phyloP scores from a whole-genome alignment of 768 basidiomycete genomes.

The Terana coerulea region DNA sequence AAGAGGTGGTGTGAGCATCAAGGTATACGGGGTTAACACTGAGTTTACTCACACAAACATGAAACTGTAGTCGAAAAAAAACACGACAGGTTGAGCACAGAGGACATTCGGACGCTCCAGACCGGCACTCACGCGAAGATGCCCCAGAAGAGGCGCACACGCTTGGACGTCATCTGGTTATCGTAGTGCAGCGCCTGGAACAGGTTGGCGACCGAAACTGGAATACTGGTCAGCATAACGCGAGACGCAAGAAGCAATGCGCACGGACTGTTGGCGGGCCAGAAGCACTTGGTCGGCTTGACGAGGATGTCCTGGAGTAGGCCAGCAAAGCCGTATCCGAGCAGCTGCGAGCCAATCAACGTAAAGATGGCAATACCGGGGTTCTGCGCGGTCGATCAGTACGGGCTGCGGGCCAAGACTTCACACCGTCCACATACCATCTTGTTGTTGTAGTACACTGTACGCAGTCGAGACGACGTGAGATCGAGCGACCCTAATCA shows the following conservation, averaged over 20 bases:
- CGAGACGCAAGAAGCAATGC: too few species aligned
- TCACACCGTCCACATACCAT: slow-evolving; percentile 16
- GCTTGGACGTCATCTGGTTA: slow-evolving; percentile 33
- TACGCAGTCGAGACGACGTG: not conserved
- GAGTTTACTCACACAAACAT: slow-evolving; percentile 6
- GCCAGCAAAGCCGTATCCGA: slow-evolving; percentile 34
- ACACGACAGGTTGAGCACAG: slow-evolving; percentile 6
- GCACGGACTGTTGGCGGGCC: slow-evolving; percentile 25
- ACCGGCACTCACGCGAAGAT: slow-evolving; percentile 28
- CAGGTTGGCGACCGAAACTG: slow-evolving; percentile 24
- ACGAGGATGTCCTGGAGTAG: slow-evolving; percentile 44
- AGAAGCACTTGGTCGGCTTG: slow-evolving; percentile 41
- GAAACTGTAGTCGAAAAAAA: slow-evolving; percentile 6
- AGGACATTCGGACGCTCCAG: too few species aligned
- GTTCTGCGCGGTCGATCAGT: slow-evolving; percentile 13
- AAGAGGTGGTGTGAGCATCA: too few species aligned
- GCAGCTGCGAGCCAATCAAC: slow-evolving; percentile 30
- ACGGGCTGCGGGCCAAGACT: too few species aligned
- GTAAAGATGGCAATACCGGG: slow-evolving; percentile 33
- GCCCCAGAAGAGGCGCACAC: slow-evolving; percentile 37
- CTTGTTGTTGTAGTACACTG: slow-evolving; percentile 38
- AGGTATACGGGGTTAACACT: too few species aligned
- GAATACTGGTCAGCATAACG: not conserved
- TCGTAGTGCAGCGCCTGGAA: slow-evolving; percentile 36
- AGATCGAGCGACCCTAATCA: not conserved